phyloP scores from a whole-genome alignment of 2,329 filamentous ascomycete species.

The Chrysosporium queenslandicum region DNA sequence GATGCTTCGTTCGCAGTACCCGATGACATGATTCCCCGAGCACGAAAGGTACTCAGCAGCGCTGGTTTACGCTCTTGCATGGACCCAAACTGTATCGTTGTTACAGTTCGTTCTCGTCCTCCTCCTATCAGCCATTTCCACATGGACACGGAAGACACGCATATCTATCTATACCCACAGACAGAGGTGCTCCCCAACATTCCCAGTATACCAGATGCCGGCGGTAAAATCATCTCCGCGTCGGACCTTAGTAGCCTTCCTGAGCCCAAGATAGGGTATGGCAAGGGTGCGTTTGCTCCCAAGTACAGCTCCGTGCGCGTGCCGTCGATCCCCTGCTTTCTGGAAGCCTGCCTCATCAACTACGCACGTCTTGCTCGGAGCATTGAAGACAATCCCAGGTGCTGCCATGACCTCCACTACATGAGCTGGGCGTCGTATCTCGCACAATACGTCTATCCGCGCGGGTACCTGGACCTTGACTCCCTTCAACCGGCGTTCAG shows the following conservation, averaged over 20 bases:
- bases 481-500: background rate
- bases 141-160: slow-evolving; percentile 6
- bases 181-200: slow-evolving; percentile 15
- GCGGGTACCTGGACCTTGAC: slow-evolving; percentile 10
- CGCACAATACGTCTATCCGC: slow-evolving; percentile 12
- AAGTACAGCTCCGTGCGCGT: slow-evolving; percentile 11
- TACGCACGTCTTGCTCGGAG: slow-evolving; percentile 8
- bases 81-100: slow-evolving; percentile 6
- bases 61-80: slow-evolving; percentile 6
- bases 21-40: slow-evolving; percentile 6
- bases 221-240: slow-evolving; percentile 12
- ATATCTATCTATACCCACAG: slow-evolving; percentile 12
- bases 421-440: slow-evolving; percentile 14
- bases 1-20: slow-evolving; percentile 14
- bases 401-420: slow-evolving; percentile 11
- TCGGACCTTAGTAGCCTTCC: slow-evolving; percentile 12
- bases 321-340: slow-evolving; percentile 12
- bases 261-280: slow-evolving; percentile 5
- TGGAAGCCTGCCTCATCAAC: slow-evolving; percentile 13
- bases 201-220: slow-evolving; percentile 1
- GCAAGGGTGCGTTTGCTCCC: slow-evolving; percentile 13
- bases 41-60: slow-evolving; percentile 1
- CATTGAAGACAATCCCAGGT: background rate
- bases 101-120: slow-evolving; percentile 8
- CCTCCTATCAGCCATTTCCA: slow-evolving; percentile 14